Base-by-base conservation (phyloP, 2,329 filamentous ascomycete species). In the Rutstroemia sydowiana region DNA sequence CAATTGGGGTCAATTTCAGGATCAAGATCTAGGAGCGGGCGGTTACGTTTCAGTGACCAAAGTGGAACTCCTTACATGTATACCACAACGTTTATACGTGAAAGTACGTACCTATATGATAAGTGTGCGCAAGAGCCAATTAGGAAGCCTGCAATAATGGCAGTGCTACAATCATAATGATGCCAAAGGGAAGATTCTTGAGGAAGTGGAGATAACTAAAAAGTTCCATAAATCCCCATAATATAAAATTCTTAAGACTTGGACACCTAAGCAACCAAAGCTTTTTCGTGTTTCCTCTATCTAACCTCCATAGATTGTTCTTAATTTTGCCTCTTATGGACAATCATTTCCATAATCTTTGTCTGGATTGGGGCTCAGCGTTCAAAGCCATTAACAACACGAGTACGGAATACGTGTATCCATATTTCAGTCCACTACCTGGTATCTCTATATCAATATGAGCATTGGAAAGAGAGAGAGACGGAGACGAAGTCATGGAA, bases 61-160 rank as follows among this genome's bases (percentile, higher is more conserved):
- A 37, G 48, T 45, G 48, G 32, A 51, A 30, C 39, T 8, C 30
- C 10, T 23, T 45, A 41, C 39, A 41, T 9, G 39, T 41, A 41
- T 14, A 23, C 39, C 18, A 20, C 18, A 9, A 41, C 39, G 14
- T 23, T 11, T 42, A 42, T 42, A 23, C 21, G 10, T 7, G 1
- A 20, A 4, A 34, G 8, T 20, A 28, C 4, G 8, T 26, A 26
- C 4, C 8, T 4, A 26, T 26, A 39, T 16, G 23, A 51, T 31
- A 37, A 2, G 40, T 39, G 32, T 28, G 45, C 34, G 32, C 48
- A 51, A 46, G 41, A 51, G 34, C 42, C 48, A 51, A 5, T 26
- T 10, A 10, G 8, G 23, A 26, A 4, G 23, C 4, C 23, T 26
- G 23, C 23, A 26, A 26, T 26, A 8, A 26, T 26, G 23, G 23